These are phyloP conservation scores for Cucumis melo DNA, from an alignment of 306 rosid species.

Conservation along the genomic window DNA sequence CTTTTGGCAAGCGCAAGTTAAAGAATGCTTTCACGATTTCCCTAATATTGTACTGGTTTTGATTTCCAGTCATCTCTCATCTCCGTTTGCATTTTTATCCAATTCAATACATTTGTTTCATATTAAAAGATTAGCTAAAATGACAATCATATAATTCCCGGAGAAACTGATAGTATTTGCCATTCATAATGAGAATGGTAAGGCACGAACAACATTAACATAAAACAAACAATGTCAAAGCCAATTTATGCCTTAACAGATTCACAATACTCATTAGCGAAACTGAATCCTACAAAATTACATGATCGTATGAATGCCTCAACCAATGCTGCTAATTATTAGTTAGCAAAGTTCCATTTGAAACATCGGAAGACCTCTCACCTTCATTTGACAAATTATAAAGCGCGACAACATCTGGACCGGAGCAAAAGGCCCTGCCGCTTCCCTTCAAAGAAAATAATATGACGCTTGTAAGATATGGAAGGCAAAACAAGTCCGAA, in stretches of 20 bases:
- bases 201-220: background rate
- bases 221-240: background rate
- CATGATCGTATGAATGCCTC: background rate
- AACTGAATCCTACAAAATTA: background rate
- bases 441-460: slow-evolving; percentile 53
- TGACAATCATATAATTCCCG: background rate
- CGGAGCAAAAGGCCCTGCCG: slow-evolving; percentile 88
- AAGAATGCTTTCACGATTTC: background rate
- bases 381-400: slow-evolving; percentile 57
- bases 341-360: background rate
- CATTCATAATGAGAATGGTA: background rate
- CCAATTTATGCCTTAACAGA: background rate
- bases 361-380: slow-evolving; percentile 13
- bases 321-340: background rate
- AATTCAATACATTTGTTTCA: background rate
- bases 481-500: slow-evolving; percentile 7
- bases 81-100: background rate
- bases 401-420: slow-evolving; percentile 66
- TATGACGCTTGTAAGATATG: slow-evolving; percentile 23
- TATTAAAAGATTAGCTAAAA: background rate
- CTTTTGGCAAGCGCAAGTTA: background rate
- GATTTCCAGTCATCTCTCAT: background rate
- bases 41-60: background rate
- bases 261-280: background rate
- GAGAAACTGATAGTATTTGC: background rate